phyloP scores from a whole-genome alignment of 176 grass and related monocot species.

The Dactylis glomerata region DNA sequence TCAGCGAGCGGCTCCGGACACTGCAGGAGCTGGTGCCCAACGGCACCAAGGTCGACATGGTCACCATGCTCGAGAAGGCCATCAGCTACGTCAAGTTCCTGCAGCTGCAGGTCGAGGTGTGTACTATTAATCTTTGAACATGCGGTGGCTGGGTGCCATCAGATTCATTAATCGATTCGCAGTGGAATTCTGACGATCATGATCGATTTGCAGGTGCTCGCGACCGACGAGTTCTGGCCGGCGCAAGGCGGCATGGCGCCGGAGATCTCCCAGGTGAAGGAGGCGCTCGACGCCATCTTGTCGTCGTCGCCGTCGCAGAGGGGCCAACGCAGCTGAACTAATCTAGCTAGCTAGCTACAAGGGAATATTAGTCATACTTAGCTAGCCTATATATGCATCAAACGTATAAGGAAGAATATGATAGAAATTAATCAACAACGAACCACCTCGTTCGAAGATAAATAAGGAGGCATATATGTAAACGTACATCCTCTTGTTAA shows the following conservation, averaged over 20 bases:
- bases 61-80: conserved; percentile 96
- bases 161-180: too few species aligned
- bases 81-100: conserved; percentile 89
- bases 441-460: conserved; percentile 57
- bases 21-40: conserved; percentile 94
- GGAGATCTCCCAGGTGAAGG: conserved; percentile 74
- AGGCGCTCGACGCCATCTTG: conserved; percentile 87
- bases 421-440: conserved; percentile 23
- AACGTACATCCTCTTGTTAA: conserved; percentile 25
- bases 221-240: conserved; percentile 95
- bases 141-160: too few species aligned
- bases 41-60: conserved; percentile 81
- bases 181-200: background rate
- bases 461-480: conserved; percentile 40
- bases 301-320: conserved; percentile 46
- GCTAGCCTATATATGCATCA: background rate
- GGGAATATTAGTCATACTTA: background rate
- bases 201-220: conserved; percentile 53
- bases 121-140: background rate
- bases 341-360: conserved; percentile 8
- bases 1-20: conserved; percentile 71
- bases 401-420: background rate
- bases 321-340: background rate
- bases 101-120: conserved; percentile 91
- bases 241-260: conserved; percentile 65